These are phyloP conservation scores for Xylariaceae sp. DNA, from an alignment of 2,329 filamentous ascomycete genomes.

Conservation along the genomic window DNA sequence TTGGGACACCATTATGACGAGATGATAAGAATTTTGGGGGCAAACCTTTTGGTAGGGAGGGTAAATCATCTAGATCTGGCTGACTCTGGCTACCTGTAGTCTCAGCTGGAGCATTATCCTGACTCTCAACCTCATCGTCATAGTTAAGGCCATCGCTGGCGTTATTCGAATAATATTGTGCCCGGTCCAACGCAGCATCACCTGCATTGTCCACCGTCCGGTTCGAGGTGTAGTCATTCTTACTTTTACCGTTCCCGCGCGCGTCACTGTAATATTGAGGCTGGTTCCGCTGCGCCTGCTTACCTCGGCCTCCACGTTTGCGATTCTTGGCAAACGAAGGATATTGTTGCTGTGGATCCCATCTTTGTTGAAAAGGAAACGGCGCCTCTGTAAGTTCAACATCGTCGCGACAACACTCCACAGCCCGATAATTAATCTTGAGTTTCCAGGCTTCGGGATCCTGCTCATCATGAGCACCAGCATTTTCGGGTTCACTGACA, in stretches of 20 bases:
- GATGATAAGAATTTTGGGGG: background rate
- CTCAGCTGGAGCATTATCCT: conserved; percentile 21
- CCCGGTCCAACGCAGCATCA: conserved; percentile 36
- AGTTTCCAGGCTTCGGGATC: conserved; percentile 64
- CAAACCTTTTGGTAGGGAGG: conserved; percentile 51
- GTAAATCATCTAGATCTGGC: conserved; percentile 55
- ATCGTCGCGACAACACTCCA: conserved; percentile 74
- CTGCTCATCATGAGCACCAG: conserved; percentile 32
- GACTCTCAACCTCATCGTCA: conserved; percentile 32
- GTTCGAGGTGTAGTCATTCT: conserved; percentile 41
- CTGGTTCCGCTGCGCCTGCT: conserved; percentile 42
- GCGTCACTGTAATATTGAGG: conserved; percentile 38
- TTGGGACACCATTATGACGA: background rate
- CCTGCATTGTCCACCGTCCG: conserved; percentile 24
- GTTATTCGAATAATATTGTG: conserved; percentile 21
- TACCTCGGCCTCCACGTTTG: conserved; percentile 42
- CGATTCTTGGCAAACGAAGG: conserved; percentile 36
- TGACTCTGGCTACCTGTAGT: conserved; percentile 37
- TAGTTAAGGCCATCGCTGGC: conserved; percentile 39
- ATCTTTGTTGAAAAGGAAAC: conserved; percentile 84
- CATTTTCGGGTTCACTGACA: conserved; percentile 22
- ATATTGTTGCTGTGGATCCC: conserved; percentile 69
- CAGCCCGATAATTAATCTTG: conserved; percentile 68
- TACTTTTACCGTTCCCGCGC: conserved; percentile 39
- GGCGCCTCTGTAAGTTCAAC: conserved; percentile 68